Conservation (phyloP, 2,329 filamentous ascomycete genomes). For the Paraphaeosphaeria sporulosa region DNA sequence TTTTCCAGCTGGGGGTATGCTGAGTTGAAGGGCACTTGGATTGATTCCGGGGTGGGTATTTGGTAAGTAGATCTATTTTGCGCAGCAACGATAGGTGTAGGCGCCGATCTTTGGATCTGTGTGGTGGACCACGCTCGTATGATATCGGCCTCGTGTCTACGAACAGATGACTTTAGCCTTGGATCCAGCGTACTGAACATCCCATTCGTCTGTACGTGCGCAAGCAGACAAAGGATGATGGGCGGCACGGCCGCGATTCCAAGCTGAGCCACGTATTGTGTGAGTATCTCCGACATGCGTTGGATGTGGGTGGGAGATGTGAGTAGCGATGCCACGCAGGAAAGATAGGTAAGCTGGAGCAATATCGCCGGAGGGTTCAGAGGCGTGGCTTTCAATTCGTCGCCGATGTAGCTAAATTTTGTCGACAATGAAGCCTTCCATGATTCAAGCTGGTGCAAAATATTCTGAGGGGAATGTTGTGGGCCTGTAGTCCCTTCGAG, state of each 20-base stretch:
- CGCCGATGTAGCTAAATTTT: slow-evolving; percentile 31
- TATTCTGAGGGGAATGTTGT: slow-evolving; percentile 41
- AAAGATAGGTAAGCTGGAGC: slow-evolving; percentile 39
- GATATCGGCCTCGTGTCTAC: slow-evolving; percentile 25
- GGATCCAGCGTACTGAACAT: slow-evolving; percentile 23
- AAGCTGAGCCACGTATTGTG: slow-evolving; percentile 34
- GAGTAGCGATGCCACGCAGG: slow-evolving; percentile 28
- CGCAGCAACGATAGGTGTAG: slow-evolving; percentile 6
- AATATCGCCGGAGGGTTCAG: slow-evolving; percentile 37
- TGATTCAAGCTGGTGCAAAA: slow-evolving; percentile 45
- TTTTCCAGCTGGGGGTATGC: slow-evolving; percentile 15
- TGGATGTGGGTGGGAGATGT: slow-evolving; percentile 30
- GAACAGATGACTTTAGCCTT: slow-evolving; percentile 26
- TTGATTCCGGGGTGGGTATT: slow-evolving; percentile 28
- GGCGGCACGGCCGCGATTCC: slow-evolving; percentile 37
- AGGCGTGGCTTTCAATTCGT: slow-evolving; percentile 20
- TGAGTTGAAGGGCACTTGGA: slow-evolving; percentile 24
- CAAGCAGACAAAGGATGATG: slow-evolving; percentile 34
- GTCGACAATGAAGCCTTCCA: slow-evolving; percentile 44
- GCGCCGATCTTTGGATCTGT: slow-evolving; percentile 2
- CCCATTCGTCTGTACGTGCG: slow-evolving; percentile 28
- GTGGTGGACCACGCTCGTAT: slow-evolving; percentile 22
- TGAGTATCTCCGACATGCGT: slow-evolving; percentile 32
- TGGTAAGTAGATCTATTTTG: slow-evolving; percentile 15
- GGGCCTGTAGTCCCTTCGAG: slow-evolving; percentile 20